These are phyloP conservation scores for Eucalyptus tenuipes DNA, from an alignment of 345 rosid genomes.

Conservation along the genomic window DNA sequence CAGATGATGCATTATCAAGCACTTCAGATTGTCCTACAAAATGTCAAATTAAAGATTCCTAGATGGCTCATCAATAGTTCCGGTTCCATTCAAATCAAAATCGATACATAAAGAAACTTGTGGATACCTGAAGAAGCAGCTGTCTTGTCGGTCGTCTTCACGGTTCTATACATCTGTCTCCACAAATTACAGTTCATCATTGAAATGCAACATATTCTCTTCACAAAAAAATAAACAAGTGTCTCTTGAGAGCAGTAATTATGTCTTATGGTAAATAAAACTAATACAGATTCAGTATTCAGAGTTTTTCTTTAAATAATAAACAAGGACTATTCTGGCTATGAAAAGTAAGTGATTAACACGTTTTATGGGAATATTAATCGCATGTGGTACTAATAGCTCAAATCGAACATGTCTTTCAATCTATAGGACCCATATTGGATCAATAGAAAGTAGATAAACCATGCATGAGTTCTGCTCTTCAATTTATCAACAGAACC, in stretches of 20 bases:
- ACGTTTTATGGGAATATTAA: not conserved
- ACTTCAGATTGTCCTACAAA: constrained; percentile 53
- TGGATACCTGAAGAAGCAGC: constrained; percentile 48
- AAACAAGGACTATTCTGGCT: not conserved
- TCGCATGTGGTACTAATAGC: not conserved
- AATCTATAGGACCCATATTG: not conserved
- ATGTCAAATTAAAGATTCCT: not conserved
- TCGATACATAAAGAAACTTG: not conserved
- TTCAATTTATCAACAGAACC: not conserved
- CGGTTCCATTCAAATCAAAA: not conserved
- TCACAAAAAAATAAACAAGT: not conserved
- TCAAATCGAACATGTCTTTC: not conserved
- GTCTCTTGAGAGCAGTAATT: not conserved
- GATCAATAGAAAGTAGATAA: not conserved
- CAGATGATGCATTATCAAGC: constrained; percentile 64
- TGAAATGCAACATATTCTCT: not conserved
- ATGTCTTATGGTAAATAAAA: not conserved
- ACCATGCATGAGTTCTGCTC: not conserved
- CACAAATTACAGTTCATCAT: not conserved
- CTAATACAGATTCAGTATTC: not conserved
- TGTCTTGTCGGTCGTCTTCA: constrained; percentile 59
- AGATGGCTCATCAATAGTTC: not conserved
- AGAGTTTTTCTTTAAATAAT: not conserved
- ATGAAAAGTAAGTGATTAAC: not conserved
- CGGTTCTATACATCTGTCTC: constrained; percentile 63